Base-by-base conservation (phyloP, 306 rosid species). In the Fagus sylvatica region DNA sequence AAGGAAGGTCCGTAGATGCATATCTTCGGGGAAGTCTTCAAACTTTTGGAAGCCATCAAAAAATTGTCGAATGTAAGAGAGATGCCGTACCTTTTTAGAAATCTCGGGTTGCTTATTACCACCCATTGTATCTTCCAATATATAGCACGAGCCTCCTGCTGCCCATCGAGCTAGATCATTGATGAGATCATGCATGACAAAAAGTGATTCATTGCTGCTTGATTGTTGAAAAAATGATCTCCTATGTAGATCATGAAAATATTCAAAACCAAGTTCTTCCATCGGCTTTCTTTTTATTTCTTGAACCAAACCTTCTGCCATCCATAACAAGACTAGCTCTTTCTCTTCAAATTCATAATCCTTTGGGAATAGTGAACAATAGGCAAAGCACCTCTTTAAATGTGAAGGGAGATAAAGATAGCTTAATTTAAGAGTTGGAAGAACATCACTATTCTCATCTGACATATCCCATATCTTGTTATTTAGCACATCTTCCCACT, bases 321-420 rank as follows among this genome's bases (percentile, higher is more conserved):
- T 54, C 60, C 60, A 54, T 3, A 54, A 71, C 6, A 43, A 19
- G 16, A 62, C 46, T 6, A 75, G 19, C 0, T 2, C 8, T 5
- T 75, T 3, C 71, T 48, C 49, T 0, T 22, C 1, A 11, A 62
- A 48, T 1, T 0, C 0, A 7, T 2, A 0, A 34, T 46, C 22
- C 36, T 75, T 75, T 1, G 48, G 60, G 15, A 75, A 75, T 22
- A 75, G 10, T 8, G 72, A 59, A 61, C 70, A 48, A 11, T 46
- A 75, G 22, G 61, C 71, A 61, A 75, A 75, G 39, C 78, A 75
- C 3, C 12, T 59, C 12, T 36, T 75, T 39, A 61, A 9, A 1
- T 48, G 17, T 8, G 12, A 2, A 3, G 78, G 57, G 33, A 75
- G 64, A 33, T 62, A n/a, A 9, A 32, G 9, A 12, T 75, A 75